Evolutionary conservation across 1,139 yeast genomes (phyloP).

Genomic region (Scheffersomyces segobiensis): DNA sequence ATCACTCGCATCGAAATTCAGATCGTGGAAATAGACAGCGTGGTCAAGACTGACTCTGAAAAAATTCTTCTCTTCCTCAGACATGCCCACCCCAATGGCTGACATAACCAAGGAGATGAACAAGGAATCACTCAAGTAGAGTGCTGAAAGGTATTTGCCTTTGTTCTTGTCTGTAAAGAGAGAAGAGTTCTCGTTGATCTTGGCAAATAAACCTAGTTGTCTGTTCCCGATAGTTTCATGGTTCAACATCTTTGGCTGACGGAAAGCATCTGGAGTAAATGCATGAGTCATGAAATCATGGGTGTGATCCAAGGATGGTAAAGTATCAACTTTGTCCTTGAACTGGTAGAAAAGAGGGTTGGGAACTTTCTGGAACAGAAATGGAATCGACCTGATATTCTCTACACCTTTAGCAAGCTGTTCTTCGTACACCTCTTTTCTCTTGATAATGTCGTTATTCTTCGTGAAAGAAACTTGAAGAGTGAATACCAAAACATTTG

Average conservation of each 20-base stretch:
- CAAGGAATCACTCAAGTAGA: slow-evolving; percentile 23
- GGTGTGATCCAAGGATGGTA: slow-evolving; percentile 29
- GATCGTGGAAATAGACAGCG: slow-evolving; percentile 38
- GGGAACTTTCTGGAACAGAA: slow-evolving; percentile 32
- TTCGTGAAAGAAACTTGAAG: slow-evolving; percentile 37
- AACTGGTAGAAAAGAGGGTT: slow-evolving; percentile 33
- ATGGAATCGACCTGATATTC: slow-evolving; percentile 21
- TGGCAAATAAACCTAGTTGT: slow-evolving; percentile 35
- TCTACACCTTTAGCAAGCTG: slow-evolving; percentile 11
- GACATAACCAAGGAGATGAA: slow-evolving; percentile 25
- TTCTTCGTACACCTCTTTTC: slow-evolving; percentile 7
- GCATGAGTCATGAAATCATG: slow-evolving; percentile 24
- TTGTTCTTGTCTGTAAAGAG: slow-evolving; percentile 23
- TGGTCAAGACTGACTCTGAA: slow-evolving; percentile 47
- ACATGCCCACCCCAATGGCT: slow-evolving; percentile 29
- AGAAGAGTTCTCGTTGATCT: slow-evolving; percentile 29
- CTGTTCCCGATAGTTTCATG: slow-evolving; percentile 25
- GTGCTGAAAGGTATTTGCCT: slow-evolving; percentile 21
- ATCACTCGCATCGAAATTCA: slow-evolving; percentile 34
- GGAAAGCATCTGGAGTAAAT: not conserved
- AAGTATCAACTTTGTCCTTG: slow-evolving; percentile 27
- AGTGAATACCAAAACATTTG: slow-evolving; percentile 31
- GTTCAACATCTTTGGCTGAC: slow-evolving; percentile 8
- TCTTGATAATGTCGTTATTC: slow-evolving; percentile 23
- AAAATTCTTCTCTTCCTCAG: slow-evolving; percentile 19